Base-by-base conservation (phyloP, 495 filamentous ascomycete species). In the Wilcoxina mikolae region DNA sequence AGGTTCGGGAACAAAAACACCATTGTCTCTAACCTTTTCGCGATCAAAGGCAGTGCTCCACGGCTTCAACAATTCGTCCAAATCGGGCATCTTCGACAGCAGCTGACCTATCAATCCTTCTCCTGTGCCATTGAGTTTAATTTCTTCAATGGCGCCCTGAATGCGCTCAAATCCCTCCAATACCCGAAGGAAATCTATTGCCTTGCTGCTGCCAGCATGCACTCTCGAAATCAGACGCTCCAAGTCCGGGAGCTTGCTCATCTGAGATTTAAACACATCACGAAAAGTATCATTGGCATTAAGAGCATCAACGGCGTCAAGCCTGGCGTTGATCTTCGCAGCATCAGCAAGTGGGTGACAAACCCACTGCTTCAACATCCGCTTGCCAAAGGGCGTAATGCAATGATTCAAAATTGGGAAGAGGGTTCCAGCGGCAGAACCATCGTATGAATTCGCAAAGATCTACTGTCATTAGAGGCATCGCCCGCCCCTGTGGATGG, bases 131-230 rank as follows among this genome's bases (percentile, higher is more conserved):
- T 84, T 79, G 12, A 77, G 73, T 26, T 75, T 73, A 0, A 95
- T 76, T 11, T 94, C 74, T 55, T 78, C 76, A 75, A 94, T 85
- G 0, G 85, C 91, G 64, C 89, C 86, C 41, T 93, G 87, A 17
- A 96, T 95, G 67, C 94, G 90, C 68, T 96, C 93, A 62, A 96
- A 99, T 0, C 93, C 93, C 63, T 99, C 89, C 0, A 99, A 73
- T 3, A 96, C 90, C n/a, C 77, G 79, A 22, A 94, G 78, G 63
- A 99, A 99, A 67, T 96, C 91, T 38, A 87, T 81, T 0, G 88
- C 77, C 62, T 80, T 87, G 71, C 88, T 94, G 26, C 78, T 77
- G 2, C 85, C 85, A 4, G 93, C 93, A 63, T 99, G 93, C 20
- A 99, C 83, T 4, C 93, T 82, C 28, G 93, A 96, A 54, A 96